Evolutionary conservation across 768 basidiomycete genomes (phyloP), one percentile per base, ranked within the genome.

Genomic region (Termitomyces titanicus): DNA sequence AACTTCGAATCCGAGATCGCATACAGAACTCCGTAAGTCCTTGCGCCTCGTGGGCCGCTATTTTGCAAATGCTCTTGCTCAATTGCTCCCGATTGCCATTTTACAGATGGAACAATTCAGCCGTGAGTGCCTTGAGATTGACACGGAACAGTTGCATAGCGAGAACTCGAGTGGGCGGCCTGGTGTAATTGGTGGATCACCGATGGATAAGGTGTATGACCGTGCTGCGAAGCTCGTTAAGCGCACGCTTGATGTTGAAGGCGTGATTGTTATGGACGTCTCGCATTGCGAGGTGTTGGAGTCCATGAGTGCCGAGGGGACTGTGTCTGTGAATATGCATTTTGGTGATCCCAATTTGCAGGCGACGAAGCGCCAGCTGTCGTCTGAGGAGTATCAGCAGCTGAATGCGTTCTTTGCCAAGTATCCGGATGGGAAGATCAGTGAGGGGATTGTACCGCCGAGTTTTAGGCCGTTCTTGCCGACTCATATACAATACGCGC

Each of bases 51-150:
- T 39, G 24, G 35, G 15, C 27, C 20, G 25, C 29, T 34, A 51
- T 46, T 27, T 31, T 22, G 42, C 44, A 10, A 49, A 13, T 43
- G 18, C 11, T 54, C n/a, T n/a, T n/a, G n/a, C n/a, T 34, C 50
- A 37, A 34, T 17, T 22, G 29, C 7, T 31, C 47, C 54, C 52
- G 55, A 25, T 34, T 50, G 10, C 20, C n/a, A 31, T 33, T 18
- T 37, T 42, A 18, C 61, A 91, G 84, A 96, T 98, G 94, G 94
- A 98, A 67, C 84, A 91, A 60, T 97, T 98, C 66, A 95, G 91
- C 49, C 84, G 95, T 20, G 94, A 98, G 69, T 95, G 92, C 63
- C 80, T 98, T 24, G 94, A 96, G 67, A 89, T 94, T 60, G 93
- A 96, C 68, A 80, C 78, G 35, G 81, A 84, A 52, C 60, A 68